Evolutionary conservation across 2,329 filamentous ascomycete species (phyloP), one percentile per base, ranked within the genome.

Genomic region (Monilinia fructicola): DNA sequence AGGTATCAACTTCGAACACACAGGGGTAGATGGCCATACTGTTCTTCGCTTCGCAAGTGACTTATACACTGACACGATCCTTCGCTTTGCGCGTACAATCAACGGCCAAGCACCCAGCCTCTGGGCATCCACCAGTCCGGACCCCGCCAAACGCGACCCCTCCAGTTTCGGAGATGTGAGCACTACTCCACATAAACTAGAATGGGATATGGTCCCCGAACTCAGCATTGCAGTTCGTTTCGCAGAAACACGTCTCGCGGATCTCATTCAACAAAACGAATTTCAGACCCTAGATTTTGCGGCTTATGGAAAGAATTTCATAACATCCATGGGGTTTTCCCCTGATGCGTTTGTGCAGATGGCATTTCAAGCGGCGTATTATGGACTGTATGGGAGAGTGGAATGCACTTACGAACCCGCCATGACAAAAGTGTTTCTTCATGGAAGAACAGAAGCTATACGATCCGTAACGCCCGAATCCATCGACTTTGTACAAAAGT

Each of bases 1-100:
- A 0, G 95, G 95, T 7, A 98, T 99, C 86, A 99, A 99, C 80
- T 98, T 99, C 74, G 95, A 99, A 78, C 95, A 99, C 76, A 99
- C 95, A 0, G 95, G 95, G 71, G 94, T 99, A 6, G 95, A 99
- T 74, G 95, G 95, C 1, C 95, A 99, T 77, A 99, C 95, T 0
- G 95, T 99, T 28, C 85, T 99, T 64, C 90, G 95, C 7, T 98
- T 99, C 74, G 95, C 95, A 21, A 97, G 93, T 69, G 95, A 99
- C 73, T 83, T 99, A 21, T 99, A 97, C 78, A 98, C 95, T 0
- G 95, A 99, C 77, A 99, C 95, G 2, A 98, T 99, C 71, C 86
- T 99, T 46, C 90, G 95, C 14, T 98, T 97, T 75, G 95, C 95
- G 4, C 89, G 91, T 66, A 94, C 92, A 1, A 98, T 99, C 82